Evolutionary conservation across 179 eudicot genomes (phyloP).

Genomic region (Sideroxylon spinosum): DNA sequence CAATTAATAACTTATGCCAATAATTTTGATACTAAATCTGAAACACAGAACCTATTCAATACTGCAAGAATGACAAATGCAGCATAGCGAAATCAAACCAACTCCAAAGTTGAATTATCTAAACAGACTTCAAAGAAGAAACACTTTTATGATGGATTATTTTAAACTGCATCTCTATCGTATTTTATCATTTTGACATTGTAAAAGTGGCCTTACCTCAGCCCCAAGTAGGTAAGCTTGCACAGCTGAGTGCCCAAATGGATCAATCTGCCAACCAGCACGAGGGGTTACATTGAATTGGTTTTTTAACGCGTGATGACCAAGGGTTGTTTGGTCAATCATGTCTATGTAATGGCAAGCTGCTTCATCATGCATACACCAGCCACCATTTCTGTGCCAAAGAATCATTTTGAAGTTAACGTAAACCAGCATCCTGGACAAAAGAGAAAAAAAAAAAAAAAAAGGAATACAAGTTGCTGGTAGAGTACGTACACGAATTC

Average conservation of each 20-base stretch:
- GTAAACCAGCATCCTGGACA: background rate
- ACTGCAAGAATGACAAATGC: background rate
- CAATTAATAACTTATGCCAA: background rate
- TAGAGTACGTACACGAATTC: constrained; percentile 59
- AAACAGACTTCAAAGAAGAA: constrained; percentile 9
- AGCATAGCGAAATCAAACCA: background rate
- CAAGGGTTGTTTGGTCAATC: constrained; percentile 92
- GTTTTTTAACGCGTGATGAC: constrained; percentile 54
- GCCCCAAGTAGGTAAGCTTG: constrained; percentile 85
- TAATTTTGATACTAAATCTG: constrained; percentile 7
- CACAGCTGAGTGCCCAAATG: constrained; percentile 94
- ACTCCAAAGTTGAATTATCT: background rate
- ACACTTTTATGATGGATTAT: background rate
- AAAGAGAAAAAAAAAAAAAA: too few relatives aligned
- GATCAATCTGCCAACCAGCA: constrained; percentile 97
- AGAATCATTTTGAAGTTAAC: constrained; percentile 10
- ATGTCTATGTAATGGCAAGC: constrained; percentile 75
- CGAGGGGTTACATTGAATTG: constrained; percentile 77
- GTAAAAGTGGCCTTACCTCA: constrained; percentile 43
- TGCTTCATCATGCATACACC: constrained; percentile 98
- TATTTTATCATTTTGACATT: background rate
- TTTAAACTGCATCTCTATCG: background rate
- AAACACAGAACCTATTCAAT: background rate
- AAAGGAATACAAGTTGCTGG: constrained; percentile 3
- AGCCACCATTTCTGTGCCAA: constrained; percentile 75